Evolutionary conservation across 345 rosid species (phyloP).

Genomic region (Cardamine occulta): DNA sequence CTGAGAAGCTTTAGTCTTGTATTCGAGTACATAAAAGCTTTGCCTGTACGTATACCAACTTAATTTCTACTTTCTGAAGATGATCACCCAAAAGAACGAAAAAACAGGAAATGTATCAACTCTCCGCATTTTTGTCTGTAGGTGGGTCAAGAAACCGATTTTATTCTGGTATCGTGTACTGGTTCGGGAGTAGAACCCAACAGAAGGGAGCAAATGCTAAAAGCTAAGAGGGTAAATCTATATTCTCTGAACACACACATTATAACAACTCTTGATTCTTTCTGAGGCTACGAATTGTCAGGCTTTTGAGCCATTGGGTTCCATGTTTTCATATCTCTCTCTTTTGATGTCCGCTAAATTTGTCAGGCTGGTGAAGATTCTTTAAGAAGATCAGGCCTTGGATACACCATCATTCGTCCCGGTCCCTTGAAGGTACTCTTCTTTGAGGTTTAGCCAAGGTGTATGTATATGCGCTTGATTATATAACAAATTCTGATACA

Average conservation of each 20-base stretch:
- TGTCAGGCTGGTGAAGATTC: constrained; percentile 92
- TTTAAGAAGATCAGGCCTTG: constrained; percentile 91
- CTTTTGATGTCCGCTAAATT: constrained; percentile 1
- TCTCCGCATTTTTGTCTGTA: constrained; percentile 50
- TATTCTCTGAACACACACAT: constrained; percentile 3
- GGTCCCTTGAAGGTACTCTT: constrained; percentile 80
- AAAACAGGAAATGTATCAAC: constrained; percentile 6
- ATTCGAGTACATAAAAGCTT: constrained; percentile 85
- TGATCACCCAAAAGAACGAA: background rate
- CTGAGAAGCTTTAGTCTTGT: constrained; percentile 83
- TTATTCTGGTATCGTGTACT: constrained; percentile 85
- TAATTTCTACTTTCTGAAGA: background rate
- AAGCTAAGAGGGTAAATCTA: constrained; percentile 80
- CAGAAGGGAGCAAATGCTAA: constrained; percentile 92
- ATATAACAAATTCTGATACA: constrained; percentile 37
- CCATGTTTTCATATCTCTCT: constrained; percentile 17
- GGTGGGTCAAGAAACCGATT: constrained; percentile 98
- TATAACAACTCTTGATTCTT: constrained; percentile 4
- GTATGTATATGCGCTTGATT: background rate
- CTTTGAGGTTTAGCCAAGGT: constrained; percentile 11
- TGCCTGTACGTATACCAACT: constrained; percentile 67
- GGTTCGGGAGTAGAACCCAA: constrained; percentile 84
- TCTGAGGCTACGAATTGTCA: background rate
- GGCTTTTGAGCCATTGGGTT: background rate
- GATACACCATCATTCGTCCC: constrained; percentile 92